A percentile compares a stretch with the other conserved stretches of the same genome.
Conservation (phyloP, 2,329 filamentous ascomycete genomes). For the Arthrobotrys megalospora region DNA sequence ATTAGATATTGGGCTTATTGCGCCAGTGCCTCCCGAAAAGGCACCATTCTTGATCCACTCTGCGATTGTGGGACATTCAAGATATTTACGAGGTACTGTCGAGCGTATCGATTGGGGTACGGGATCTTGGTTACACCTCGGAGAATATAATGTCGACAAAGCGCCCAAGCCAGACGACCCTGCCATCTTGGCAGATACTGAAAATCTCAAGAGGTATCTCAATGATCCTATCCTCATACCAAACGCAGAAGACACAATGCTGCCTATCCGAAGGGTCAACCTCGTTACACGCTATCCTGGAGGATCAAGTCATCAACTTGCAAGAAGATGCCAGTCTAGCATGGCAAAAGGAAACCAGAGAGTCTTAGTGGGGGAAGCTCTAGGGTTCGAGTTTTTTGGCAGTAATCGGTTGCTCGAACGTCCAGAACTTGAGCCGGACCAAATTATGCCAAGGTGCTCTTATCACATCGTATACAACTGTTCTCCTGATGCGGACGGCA, state of each 20-base stretch:
- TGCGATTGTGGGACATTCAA: constrained; percentile 17
- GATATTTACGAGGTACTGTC: constrained; percentile 28
- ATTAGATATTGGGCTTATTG: background rate
- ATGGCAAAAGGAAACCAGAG: background rate
- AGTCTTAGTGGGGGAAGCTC: constrained; percentile 10
- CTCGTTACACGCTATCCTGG: constrained; percentile 5
- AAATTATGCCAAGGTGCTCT: constrained; percentile 13
- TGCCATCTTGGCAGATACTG: constrained; percentile 3
- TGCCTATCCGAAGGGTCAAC: background rate
- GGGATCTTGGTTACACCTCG: constrained; percentile 19
- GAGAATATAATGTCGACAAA: constrained; percentile 8
- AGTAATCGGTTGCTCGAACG: background rate
- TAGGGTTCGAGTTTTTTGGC: constrained; percentile 18
- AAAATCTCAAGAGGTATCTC: constrained; percentile 7
- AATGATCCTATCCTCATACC: constrained; percentile 28
- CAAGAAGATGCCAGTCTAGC: background rate
- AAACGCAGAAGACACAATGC: constrained; percentile 8
- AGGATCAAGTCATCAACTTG: constrained; percentile 21
- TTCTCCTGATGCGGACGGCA: background rate
- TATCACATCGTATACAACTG: constrained; percentile 25
- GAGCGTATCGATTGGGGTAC: constrained; percentile 3
- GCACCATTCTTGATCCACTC: constrained; percentile 31
- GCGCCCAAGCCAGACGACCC: constrained; percentile 27
- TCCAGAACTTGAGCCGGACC: constrained; percentile 3
- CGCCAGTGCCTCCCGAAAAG: constrained; percentile 6